Conservation (phyloP, 129 eudicot species). For the Cynara cardunculus region DNA sequence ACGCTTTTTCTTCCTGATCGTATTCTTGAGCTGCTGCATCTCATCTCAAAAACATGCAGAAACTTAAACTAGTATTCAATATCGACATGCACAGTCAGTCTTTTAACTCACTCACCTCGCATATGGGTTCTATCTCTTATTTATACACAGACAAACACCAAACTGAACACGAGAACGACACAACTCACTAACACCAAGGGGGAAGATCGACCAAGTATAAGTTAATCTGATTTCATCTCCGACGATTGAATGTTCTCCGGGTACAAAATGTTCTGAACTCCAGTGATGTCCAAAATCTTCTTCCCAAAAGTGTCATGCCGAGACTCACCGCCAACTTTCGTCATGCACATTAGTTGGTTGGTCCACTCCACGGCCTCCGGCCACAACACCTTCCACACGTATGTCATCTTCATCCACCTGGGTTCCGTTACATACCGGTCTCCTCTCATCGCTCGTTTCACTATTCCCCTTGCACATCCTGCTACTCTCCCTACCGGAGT, state of each 20-base stretch:
- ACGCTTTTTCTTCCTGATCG: too few relatives aligned
- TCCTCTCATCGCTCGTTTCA: conserved; percentile 47
- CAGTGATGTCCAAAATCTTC: conserved; percentile 28
- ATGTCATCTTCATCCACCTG: conserved; percentile 49
- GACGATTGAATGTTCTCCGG: conserved; percentile 27
- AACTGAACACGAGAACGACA: background rate
- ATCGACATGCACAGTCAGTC: background rate
- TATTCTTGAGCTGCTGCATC: too few relatives aligned
- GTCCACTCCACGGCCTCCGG: conserved; percentile 64
- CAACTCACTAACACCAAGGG: background rate
- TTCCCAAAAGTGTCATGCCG: conserved; percentile 26
- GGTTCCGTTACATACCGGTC: conserved; percentile 68
- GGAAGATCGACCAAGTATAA: background rate
- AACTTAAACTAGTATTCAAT: background rate
- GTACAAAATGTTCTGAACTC: conserved; percentile 27
- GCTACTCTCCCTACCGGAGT: conserved; percentile 27
- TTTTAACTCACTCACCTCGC: background rate
- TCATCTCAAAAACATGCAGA: background rate
- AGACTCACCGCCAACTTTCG: conserved; percentile 23
- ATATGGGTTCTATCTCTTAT: background rate
- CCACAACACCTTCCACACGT: conserved; percentile 47
- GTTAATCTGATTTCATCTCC: conserved; percentile 28
- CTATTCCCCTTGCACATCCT: conserved; percentile 51
- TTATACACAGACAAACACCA: conserved; percentile 6
- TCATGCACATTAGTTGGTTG: conserved; percentile 28